phyloP scores from a whole-genome alignment of 192 early-diverging fungal species.

The Coemansia sp. region DNA sequence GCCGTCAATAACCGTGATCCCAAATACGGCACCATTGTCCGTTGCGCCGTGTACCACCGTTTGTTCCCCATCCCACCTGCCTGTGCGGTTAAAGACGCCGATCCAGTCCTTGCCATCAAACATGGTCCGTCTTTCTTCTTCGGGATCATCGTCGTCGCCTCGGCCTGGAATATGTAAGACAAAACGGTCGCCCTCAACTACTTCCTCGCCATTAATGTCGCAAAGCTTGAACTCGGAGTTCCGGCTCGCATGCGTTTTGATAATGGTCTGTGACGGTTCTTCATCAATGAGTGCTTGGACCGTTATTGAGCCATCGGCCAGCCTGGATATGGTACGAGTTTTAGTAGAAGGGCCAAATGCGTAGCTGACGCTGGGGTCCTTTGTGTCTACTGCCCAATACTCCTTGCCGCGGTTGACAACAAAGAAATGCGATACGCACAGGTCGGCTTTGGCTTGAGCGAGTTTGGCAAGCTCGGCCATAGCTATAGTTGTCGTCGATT shows the following conservation, averaged over 20 bases:
- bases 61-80: not conserved
- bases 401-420: conserved; percentile 11
- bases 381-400: conserved; percentile 3
- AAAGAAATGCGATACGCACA: conserved; percentile 12
- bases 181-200: not conserved
- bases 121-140: not conserved
- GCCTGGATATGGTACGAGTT: conserved; percentile 1
- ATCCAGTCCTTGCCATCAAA: conserved; percentile 10
- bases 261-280: not conserved
- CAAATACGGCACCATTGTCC: not conserved
- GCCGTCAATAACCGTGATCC: not conserved
- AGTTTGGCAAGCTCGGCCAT: not conserved
- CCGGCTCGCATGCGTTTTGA: not conserved
- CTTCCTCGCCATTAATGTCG: conserved; percentile 7
- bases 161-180: not conserved
- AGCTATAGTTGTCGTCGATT: not conserved
- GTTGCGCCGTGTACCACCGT: not conserved
- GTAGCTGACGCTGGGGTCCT: not conserved
- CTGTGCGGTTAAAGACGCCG: not conserved
- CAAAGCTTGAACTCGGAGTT: not conserved
- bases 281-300: not conserved
- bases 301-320: not conserved
- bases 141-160: not conserved
- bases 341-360: conserved; percentile 6
- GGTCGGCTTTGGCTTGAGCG: not conserved